A percentile compares a stretch with the other conserved stretches of the same genome.
These are phyloP conservation scores for Fusarium odoratissimum DNA, from an alignment of 2,329 filamentous ascomycete genomes.

Conservation along the genomic window DNA sequence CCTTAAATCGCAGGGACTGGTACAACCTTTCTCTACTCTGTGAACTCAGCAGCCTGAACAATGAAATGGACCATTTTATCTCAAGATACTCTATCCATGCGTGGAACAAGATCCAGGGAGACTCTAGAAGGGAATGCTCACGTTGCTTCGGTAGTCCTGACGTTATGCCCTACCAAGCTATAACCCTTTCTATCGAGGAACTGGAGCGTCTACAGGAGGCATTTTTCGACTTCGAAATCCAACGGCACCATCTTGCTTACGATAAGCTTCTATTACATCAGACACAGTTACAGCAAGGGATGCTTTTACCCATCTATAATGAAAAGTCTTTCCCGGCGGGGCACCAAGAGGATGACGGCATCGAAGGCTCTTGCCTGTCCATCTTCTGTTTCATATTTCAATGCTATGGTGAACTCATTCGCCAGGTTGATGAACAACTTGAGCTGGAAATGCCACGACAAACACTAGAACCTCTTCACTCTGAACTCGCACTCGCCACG, in stretches of 20 bases:
- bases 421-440: neutral
- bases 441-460: neutral
- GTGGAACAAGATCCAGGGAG: neutral
- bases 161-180: neutral
- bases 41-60: neutral
- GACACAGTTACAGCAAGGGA: neutral
- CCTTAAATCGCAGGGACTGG: neutral
- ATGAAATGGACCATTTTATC: neutral
- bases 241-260: neutral
- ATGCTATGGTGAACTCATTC: neutral
- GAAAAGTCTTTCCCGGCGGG: neutral
- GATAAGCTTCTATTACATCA: neutral
- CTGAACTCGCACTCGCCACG: fast-evolving
- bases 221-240: neutral
- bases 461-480: fast-evolving
- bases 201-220: neutral
- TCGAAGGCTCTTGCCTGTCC: neutral
- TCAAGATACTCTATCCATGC: neutral
- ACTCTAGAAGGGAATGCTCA: neutral
- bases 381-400: neutral
- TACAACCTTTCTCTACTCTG: neutral
- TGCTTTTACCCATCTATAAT: neutral
- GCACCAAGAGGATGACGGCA: neutral
- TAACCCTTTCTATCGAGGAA: neutral
- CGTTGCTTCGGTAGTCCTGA: too few relatives aligned